These are phyloP conservation scores for Pseudogymnoascus sp. DNA, from an alignment of 2,329 filamentous ascomycete species.

Conservation along the genomic window DNA sequence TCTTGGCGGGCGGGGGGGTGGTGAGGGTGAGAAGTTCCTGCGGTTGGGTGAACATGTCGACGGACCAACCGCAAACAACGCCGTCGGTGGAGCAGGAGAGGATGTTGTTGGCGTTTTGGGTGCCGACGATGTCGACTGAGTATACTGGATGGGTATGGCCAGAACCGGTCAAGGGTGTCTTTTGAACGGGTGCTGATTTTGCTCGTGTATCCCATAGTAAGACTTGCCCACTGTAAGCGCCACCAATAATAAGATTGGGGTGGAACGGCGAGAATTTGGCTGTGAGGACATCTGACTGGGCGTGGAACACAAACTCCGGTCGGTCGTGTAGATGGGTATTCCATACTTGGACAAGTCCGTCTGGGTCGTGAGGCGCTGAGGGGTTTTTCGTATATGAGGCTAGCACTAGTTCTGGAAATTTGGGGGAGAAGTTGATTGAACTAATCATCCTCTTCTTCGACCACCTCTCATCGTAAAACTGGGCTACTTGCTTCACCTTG, in stretches of 20 bases:
- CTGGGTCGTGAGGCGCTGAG: slow-evolving; percentile 84
- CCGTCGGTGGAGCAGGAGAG: slow-evolving; percentile 95
- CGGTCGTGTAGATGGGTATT: slow-evolving; percentile 90
- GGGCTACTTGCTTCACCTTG: slow-evolving; percentile 75
- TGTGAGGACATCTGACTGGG: slow-evolving; percentile 87
- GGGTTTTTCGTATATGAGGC: slow-evolving; percentile 97
- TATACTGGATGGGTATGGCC: slow-evolving; percentile 97
- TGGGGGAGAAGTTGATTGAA: slow-evolving; percentile 88
- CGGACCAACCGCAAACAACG: slow-evolving; percentile 92
- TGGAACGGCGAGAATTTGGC: slow-evolving; percentile 99
- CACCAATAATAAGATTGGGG: slow-evolving; percentile 89
- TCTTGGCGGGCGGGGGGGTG: slow-evolving; percentile 76
- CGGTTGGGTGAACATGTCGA: slow-evolving; percentile 94
- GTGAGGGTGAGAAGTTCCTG: slow-evolving; percentile 87
- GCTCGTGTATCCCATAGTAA: slow-evolving; percentile 94
- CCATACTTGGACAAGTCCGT: slow-evolving; percentile 93
- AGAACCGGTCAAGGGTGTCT: slow-evolving; percentile 88
- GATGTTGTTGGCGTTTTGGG: slow-evolving; percentile 98
- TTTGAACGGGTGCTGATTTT: slow-evolving; percentile 82
- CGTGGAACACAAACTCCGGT: slow-evolving; percentile 93
- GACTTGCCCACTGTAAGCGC: slow-evolving; percentile 93
- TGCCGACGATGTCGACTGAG: slow-evolving; percentile 88
- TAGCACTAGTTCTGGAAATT: slow-evolving; percentile 85
- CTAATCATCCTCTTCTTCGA: slow-evolving; percentile 97
- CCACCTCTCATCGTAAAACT: slow-evolving; percentile 93